A percentile compares a stretch with the other conserved stretches of the same genome.
Evolutionary conservation across 306 rosid species (phyloP).

Genomic region (Glycyrrhiza uralensis): DNA sequence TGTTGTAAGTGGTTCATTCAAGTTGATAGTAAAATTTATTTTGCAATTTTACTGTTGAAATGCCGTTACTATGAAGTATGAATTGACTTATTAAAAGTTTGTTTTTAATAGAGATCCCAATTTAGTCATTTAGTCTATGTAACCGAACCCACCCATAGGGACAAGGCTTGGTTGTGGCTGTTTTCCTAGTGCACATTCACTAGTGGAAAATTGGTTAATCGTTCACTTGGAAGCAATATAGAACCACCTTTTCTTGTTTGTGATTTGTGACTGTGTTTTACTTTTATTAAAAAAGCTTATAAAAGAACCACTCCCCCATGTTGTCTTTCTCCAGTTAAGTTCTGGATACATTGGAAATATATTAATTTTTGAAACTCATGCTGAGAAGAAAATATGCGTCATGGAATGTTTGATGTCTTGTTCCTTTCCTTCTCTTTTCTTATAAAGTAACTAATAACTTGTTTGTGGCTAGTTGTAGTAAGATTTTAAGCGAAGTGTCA

Average conservation of each 20-base stretch:
- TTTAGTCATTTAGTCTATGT: neutral
- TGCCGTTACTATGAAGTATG: neutral
- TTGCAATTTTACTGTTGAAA: neutral
- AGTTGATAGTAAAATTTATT: neutral
- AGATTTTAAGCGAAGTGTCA: neutral
- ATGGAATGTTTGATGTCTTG: neutral
- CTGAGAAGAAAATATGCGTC: neutral
- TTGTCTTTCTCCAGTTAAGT: neutral
- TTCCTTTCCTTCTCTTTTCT: neutral
- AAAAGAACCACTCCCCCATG: neutral
- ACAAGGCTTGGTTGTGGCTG: conserved; percentile 4
- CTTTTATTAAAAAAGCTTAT: neutral
- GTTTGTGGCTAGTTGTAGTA: neutral
- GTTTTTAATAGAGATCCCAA: neutral
- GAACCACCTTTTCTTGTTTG: conserved; percentile 3
- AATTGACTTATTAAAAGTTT: neutral
- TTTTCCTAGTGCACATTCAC: neutral
- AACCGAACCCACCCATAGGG: neutral
- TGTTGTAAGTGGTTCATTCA: conserved; percentile 49
- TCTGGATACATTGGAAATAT: neutral
- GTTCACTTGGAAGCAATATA: neutral
- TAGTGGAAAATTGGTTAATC: neutral
- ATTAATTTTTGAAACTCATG: neutral
- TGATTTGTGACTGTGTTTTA: neutral
- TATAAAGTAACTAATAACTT: neutral